A percentile compares a stretch with the other conserved stretches of the same genome.
Evolutionary conservation across 768 basidiomycete species (phyloP).

Genomic region (Kwoniella sp.): DNA sequence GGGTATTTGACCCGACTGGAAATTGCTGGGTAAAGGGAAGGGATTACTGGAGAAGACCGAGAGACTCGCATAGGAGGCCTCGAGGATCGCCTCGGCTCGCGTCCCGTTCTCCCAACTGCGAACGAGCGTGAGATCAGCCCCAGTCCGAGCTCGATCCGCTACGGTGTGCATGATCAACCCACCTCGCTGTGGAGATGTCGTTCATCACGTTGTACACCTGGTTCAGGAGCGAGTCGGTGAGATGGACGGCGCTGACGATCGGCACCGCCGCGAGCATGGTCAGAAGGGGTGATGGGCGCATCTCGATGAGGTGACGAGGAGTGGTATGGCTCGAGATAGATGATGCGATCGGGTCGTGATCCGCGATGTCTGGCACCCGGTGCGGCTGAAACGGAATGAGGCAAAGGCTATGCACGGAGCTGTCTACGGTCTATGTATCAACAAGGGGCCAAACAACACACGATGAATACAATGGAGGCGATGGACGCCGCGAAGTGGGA

Average conservation of each 20-base stretch:
- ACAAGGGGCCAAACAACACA: not conserved
- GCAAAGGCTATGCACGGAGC: not conserved
- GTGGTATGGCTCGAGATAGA: not conserved
- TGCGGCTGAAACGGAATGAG: not conserved
- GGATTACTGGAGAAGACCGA: slow-evolving; percentile 34
- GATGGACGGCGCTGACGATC: slow-evolving; percentile 50
- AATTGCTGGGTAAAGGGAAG: slow-evolving; percentile 17
- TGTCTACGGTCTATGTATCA: not conserved
- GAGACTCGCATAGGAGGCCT: slow-evolving; percentile 41
- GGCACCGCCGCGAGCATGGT: slow-evolving; percentile 58
- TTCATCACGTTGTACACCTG: slow-evolving; percentile 44
- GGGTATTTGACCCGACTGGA: slow-evolving; percentile 22
- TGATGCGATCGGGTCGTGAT: not conserved
- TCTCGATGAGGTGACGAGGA: slow-evolving; percentile 29
- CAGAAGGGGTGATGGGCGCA: slow-evolving; percentile 48
- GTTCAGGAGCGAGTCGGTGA: slow-evolving; percentile 25
- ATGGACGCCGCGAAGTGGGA: not conserved
- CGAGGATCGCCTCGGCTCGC: slow-evolving; percentile 40
- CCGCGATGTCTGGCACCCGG: not conserved
- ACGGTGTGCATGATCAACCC: slow-evolving; percentile 5
- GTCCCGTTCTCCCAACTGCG: slow-evolving; percentile 49
- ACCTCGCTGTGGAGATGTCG: slow-evolving; percentile 31
- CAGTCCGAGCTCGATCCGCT: not conserved
- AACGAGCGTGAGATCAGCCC: not conserved
- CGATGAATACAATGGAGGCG: not conserved